Percentiles rank a stretch among this genome's conserved stretches.
Conservation (phyloP, 2,329 filamentous ascomycete genomes). For the Biscogniauxia sp. region DNA sequence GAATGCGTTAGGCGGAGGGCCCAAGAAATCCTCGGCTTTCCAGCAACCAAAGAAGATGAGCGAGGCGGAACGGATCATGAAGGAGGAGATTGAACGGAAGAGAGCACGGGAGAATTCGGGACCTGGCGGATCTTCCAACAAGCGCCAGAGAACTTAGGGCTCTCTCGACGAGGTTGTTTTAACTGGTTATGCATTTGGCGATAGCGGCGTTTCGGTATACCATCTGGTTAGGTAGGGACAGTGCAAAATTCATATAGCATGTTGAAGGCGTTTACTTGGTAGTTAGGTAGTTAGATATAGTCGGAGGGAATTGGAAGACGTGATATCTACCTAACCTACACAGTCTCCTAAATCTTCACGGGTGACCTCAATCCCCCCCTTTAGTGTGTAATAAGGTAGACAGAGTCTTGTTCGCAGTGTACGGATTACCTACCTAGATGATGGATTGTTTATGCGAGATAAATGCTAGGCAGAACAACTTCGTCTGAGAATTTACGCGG, state of each 20-base stretch:
- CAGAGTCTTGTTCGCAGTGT: too few species aligned
- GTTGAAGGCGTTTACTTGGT: constrained; percentile 7
- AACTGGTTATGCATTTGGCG: constrained; percentile 20
- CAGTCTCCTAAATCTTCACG: too few species aligned
- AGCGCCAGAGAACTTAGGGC: constrained; percentile 48
- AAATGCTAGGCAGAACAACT: too few species aligned
- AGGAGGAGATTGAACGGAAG: constrained; percentile 74
- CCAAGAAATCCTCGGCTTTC: constrained; percentile 59
- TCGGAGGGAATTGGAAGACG: too few species aligned
- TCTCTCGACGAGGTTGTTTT: background rate
- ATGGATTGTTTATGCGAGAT: too few species aligned
- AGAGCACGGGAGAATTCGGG: constrained; percentile 50
- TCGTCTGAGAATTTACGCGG: too few species aligned
- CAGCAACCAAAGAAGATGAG: constrained; percentile 79
- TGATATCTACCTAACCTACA: too few species aligned
- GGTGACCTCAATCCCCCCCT: too few species aligned
- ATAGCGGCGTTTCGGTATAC: constrained; percentile 25
- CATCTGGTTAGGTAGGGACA: constrained; percentile 4
- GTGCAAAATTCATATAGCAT: background rate
- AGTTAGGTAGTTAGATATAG: background rate
- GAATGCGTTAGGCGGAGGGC: constrained; percentile 60
- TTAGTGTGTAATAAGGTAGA: too few species aligned
- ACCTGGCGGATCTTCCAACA: constrained; percentile 45
- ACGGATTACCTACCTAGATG: too few species aligned
- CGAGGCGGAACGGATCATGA: constrained; percentile 86